Evolutionary conservation across 768 basidiomycete species (phyloP).

Genomic region (Cantharellus cinnabarinus): DNA sequence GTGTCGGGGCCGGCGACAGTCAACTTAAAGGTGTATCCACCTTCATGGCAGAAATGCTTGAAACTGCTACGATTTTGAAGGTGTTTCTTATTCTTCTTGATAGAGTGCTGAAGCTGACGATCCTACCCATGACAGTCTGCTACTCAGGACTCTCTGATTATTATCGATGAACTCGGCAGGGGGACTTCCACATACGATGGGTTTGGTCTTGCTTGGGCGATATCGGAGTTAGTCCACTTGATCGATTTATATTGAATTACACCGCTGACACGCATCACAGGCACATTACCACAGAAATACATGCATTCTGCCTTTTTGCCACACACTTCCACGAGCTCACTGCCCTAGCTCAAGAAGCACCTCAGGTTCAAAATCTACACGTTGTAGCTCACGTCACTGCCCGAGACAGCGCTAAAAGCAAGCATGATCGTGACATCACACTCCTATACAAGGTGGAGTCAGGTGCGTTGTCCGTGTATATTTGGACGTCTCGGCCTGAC

Average conservation of each 20-base stretch:
- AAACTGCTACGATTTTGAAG: constrained; percentile 85
- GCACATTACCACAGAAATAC: constrained; percentile 80
- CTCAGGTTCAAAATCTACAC: constrained; percentile 83
- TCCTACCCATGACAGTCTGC: constrained; percentile 38
- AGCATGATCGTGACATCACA: constrained; percentile 55
- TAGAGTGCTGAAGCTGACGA: background rate
- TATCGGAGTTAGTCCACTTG: constrained; percentile 56
- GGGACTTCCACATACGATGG: constrained; percentile 96
- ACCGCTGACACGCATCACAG: constrained; percentile 22
- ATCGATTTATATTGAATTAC: background rate
- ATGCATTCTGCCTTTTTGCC: constrained; percentile 88
- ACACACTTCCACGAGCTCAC: constrained; percentile 98
- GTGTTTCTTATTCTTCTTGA: constrained; percentile 22
- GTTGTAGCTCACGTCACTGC: constrained; percentile 79
- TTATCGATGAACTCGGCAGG: constrained; percentile 92
- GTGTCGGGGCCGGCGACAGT: constrained; percentile 94
- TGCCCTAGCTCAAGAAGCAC: constrained; percentile 64
- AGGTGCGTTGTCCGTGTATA: constrained; percentile 27
- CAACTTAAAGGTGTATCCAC: constrained; percentile 96
- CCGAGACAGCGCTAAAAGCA: constrained; percentile 18
- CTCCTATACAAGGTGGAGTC: constrained; percentile 55
- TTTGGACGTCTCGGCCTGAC: background rate
- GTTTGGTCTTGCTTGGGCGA: constrained; percentile 95
- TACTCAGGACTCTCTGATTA: constrained; percentile 78
- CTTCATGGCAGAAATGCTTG: constrained; percentile 99